Evolutionary conservation across 2,329 filamentous ascomycete species (phyloP).

Genomic region (Hypoxylon sp.): DNA sequence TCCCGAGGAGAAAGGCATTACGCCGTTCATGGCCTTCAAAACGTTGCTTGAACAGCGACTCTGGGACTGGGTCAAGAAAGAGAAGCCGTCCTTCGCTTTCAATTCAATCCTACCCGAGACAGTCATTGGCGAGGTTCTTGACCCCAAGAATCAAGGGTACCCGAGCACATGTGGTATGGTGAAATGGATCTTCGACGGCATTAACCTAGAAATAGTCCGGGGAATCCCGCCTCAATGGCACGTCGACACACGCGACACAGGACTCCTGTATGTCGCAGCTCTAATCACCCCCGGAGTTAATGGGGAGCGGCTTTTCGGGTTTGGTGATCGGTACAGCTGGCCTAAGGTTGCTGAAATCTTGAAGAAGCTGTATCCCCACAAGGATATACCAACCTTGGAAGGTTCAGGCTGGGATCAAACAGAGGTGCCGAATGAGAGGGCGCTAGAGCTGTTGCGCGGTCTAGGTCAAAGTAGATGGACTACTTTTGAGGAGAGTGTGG

Average conservation of each 20-base stretch:
- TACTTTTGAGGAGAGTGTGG: slow-evolving; percentile 52
- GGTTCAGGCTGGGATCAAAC: slow-evolving; percentile 52
- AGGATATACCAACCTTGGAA: slow-evolving; percentile 44
- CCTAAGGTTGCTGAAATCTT: slow-evolving; percentile 51
- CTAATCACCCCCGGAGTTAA: slow-evolving; percentile 50
- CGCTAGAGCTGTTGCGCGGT: slow-evolving; percentile 48
- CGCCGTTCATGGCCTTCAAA: slow-evolving; percentile 55
- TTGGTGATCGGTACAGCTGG: slow-evolving; percentile 53
- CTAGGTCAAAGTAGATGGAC: slow-evolving; percentile 53
- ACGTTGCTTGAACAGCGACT: slow-evolving; percentile 52
- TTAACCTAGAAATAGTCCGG: slow-evolving; percentile 43
- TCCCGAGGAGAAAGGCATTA: slow-evolving; percentile 45
- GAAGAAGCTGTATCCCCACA: slow-evolving; percentile 50
- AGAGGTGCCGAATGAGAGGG: slow-evolving; percentile 52
- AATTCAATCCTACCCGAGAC: slow-evolving; percentile 54
- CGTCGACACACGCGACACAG: slow-evolving; percentile 52
- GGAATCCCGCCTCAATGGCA: slow-evolving; percentile 53
- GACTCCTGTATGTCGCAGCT: slow-evolving; percentile 53
- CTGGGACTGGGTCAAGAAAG: slow-evolving; percentile 54
- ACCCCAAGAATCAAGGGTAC: slow-evolving; percentile 51
- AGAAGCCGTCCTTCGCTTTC: slow-evolving; percentile 52
- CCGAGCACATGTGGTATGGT: slow-evolving; percentile 55
- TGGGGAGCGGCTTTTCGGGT: slow-evolving; percentile 53
- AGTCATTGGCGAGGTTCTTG: slow-evolving; percentile 52
- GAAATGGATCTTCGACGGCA: slow-evolving; percentile 52